Percentiles rank a stretch among this genome's conserved stretches.
Conservation (phyloP, 306 rosid species). For the Vigna hirtella region DNA sequence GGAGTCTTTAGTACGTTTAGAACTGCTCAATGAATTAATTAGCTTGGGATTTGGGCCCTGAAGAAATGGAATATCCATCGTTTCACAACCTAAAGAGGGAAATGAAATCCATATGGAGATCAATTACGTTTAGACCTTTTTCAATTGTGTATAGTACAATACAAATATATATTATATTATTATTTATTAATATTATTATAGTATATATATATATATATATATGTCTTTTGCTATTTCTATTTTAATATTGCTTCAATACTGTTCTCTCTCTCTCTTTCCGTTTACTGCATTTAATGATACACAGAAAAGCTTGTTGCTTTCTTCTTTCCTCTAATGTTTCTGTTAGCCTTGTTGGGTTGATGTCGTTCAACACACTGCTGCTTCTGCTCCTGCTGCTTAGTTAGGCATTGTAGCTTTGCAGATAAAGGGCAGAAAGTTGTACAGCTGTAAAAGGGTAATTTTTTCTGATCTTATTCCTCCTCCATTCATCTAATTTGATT, state of each 20-base stretch:
- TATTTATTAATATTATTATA: background rate
- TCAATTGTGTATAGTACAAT: constrained; percentile 59
- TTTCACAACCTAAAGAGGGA: constrained; percentile 42
- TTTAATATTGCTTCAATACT: constrained; percentile 3
- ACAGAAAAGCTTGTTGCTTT: constrained; percentile 55
- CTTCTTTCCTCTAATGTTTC: constrained; percentile 49
- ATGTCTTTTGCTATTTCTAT: constrained; percentile 26
- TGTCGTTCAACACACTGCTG: constrained; percentile 49
- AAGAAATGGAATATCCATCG: constrained; percentile 40
- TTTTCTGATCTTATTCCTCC: constrained; percentile 35
- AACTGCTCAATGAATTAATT: constrained; percentile 43
- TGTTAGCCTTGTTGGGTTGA: constrained; percentile 59
- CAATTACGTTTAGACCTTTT: constrained; percentile 44
- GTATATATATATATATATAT: background rate
- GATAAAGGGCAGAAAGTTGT: constrained; percentile 63
- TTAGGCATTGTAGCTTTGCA: constrained; percentile 78
- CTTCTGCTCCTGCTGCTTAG: constrained; percentile 53
- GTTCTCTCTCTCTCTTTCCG: constrained; percentile 36
- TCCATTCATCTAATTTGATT: constrained; percentile 19
- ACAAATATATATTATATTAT: background rate
- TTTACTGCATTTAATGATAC: constrained; percentile 51
- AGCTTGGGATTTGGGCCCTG: constrained; percentile 53
- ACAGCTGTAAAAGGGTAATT: constrained; percentile 59
- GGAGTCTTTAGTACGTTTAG: constrained; percentile 36
- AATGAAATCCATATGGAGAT: constrained; percentile 29